These are phyloP conservation scores for Saksenaea vasiformis DNA, from an alignment of 371 early-diverging fungal genomes.

Conservation along the genomic window DNA sequence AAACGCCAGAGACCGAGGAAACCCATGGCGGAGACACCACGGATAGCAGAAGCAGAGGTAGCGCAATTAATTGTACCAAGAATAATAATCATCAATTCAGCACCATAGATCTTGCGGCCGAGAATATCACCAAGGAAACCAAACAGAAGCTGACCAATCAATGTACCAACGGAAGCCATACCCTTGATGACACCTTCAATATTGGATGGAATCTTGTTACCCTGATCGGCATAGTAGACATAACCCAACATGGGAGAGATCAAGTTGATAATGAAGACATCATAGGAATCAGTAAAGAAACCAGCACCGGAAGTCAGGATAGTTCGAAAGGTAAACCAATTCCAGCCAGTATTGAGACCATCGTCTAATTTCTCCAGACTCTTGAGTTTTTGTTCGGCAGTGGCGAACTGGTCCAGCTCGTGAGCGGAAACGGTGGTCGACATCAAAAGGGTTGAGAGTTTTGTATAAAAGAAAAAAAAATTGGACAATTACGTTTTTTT, in stretches of 20 bases:
- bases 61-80: slow-evolving; percentile 81
- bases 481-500: too few species aligned
- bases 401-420: slow-evolving; percentile 29
- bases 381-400: slow-evolving; percentile 35
- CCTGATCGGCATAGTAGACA: slow-evolving; percentile 62
- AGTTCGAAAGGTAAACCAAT: slow-evolving; percentile 76
- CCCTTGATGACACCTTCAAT: slow-evolving; percentile 81
- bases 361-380: slow-evolving; percentile 41
- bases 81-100: slow-evolving; percentile 83
- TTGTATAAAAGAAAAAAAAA: too few species aligned
- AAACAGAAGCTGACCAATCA: slow-evolving; percentile 85
- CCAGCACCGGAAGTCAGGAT: slow-evolving; percentile 85
- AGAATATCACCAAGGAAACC: slow-evolving; percentile 84
- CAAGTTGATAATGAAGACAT: slow-evolving; percentile 85
- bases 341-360: slow-evolving; percentile 23
- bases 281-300: slow-evolving; percentile 89
- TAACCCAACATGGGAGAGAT: slow-evolving; percentile 80
- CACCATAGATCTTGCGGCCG: slow-evolving; percentile 86
- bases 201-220: slow-evolving; percentile 60
- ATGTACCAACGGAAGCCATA: slow-evolving; percentile 79
- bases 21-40: slow-evolving; percentile 71
- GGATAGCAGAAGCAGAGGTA: slow-evolving; percentile 65
- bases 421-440: slow-evolving; percentile 9
- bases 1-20: slow-evolving; percentile 83
- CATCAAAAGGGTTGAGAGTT: not conserved